These are phyloP conservation scores for Scheffersomyces ergatensis DNA, from an alignment of 805 yeast genomes.

Conservation along the genomic window DNA sequence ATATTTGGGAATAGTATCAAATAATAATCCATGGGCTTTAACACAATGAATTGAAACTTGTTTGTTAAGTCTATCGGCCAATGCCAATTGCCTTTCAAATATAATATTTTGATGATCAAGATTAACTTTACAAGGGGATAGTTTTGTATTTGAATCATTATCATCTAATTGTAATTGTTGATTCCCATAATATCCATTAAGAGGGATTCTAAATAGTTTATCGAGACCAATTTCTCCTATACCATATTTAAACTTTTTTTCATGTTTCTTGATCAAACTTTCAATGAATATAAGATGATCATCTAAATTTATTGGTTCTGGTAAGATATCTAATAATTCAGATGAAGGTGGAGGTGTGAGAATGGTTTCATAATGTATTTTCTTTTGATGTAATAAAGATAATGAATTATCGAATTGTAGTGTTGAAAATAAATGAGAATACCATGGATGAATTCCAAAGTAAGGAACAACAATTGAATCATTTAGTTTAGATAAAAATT, in stretches of 20 bases:
- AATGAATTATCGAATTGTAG: conserved; percentile 1
- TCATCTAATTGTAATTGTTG: conserved; percentile 6
- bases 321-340: conserved; percentile 47
- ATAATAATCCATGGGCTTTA: conserved; percentile 65
- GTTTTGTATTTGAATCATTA: conserved; percentile 13
- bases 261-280: conserved; percentile 10
- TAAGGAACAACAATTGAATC: conserved; percentile 36
- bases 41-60: conserved; percentile 85
- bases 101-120: conserved; percentile 65
- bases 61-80: conserved; percentile 49
- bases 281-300: conserved; percentile 32
- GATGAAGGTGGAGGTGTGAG: conserved; percentile 39
- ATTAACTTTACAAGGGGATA: conserved; percentile 49
- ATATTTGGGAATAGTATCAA: conserved; percentile 35
- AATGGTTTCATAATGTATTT: conserved; percentile 55
- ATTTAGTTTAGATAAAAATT: conserved; percentile 10
- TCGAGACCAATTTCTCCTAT: conserved; percentile 95
- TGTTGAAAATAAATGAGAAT: conserved; percentile 58
- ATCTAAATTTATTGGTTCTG: conserved; percentile 54
- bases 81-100: conserved; percentile 45
- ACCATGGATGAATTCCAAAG: conserved; percentile 94
- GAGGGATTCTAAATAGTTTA: conserved; percentile 67
- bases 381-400: conserved; percentile 25
- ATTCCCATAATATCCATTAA: conserved; percentile 52
- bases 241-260: conserved; percentile 23